phyloP scores from a whole-genome alignment of 2,329 filamentous ascomycete species.

The Aspergillus tubingensis region DNA sequence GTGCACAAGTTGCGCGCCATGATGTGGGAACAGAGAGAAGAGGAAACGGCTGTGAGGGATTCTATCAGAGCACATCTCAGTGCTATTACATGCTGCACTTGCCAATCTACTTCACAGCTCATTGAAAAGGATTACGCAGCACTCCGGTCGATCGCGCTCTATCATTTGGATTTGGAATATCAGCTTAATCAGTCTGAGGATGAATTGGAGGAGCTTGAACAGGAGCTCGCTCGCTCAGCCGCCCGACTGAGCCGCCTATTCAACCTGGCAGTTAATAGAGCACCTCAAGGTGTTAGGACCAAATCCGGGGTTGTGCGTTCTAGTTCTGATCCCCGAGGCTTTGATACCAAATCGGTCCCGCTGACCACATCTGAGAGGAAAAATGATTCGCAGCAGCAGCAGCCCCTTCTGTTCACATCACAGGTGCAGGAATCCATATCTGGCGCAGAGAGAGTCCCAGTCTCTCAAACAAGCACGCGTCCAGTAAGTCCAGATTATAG shows the following conservation, averaged over 20 bases:
- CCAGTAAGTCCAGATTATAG: neutral
- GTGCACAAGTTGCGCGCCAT: constrained; percentile 26
- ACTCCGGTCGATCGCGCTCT: constrained; percentile 23
- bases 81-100: neutral
- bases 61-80: constrained; percentile 28
- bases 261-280: neutral
- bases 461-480: neutral
- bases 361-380: neutral
- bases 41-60: constrained; percentile 23
- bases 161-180: constrained; percentile 28
- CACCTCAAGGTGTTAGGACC: neutral
- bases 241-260: constrained; percentile 1
- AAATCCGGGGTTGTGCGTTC: neutral
- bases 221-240: constrained; percentile 23
- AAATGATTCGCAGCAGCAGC: neutral
- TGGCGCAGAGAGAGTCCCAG: neutral
- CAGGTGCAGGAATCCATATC: neutral
- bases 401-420: neutral
- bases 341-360: too few relatives aligned
- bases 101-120: neutral
- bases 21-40: constrained; percentile 28
- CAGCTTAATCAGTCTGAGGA: constrained; percentile 29
- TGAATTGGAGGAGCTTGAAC: constrained; percentile 30
- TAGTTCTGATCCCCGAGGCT: neutral
- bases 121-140: constrained; percentile 21